These are phyloP conservation scores for Sphagnurus paluster DNA, from an alignment of 1,284 basidiomycete species.

Conservation along the genomic window DNA sequence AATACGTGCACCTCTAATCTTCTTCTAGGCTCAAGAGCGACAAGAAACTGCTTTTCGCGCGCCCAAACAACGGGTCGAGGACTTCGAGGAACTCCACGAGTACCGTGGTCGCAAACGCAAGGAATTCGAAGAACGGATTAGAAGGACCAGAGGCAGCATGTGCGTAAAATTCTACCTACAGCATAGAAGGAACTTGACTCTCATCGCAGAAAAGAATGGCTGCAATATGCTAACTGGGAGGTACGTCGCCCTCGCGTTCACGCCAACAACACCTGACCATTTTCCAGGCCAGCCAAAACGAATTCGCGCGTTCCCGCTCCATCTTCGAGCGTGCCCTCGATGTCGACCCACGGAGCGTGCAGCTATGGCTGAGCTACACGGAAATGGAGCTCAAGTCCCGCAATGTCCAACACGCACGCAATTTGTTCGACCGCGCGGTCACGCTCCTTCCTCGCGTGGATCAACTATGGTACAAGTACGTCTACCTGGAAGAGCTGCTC, in stretches of 20 bases:
- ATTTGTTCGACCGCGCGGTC: slow-evolving; percentile 95
- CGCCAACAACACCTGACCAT: not conserved
- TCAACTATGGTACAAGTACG: slow-evolving; percentile 98
- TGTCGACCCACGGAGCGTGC: slow-evolving; percentile 86
- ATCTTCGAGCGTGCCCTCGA: slow-evolving; percentile 97
- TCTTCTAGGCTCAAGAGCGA: slow-evolving; percentile 84
- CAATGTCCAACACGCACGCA: slow-evolving; percentile 96
- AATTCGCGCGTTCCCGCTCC: slow-evolving; percentile 90
- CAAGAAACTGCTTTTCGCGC: slow-evolving; percentile 91
- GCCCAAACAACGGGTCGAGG: slow-evolving; percentile 94
- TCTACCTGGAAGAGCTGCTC: slow-evolving; percentile 96
- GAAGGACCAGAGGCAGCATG: slow-evolving; percentile 88
- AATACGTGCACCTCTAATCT: slow-evolving; percentile 1
- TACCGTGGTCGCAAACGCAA: slow-evolving; percentile 93
- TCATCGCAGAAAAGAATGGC: slow-evolving; percentile 69
- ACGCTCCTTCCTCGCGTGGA: slow-evolving; percentile 95
- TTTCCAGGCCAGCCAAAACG: slow-evolving; percentile 89
- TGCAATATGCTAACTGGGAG: slow-evolving; percentile 85
- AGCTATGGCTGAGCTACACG: slow-evolving; percentile 95
- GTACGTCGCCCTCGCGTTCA: slow-evolving; percentile 32
- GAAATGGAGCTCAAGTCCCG: slow-evolving; percentile 98
- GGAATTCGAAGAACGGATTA: slow-evolving; percentile 95
- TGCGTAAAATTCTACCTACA: slow-evolving; percentile 31
- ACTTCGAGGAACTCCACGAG: slow-evolving; percentile 96
- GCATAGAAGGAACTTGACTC: slow-evolving; percentile 1